Percentiles rank a stretch among this genome's conserved stretches.
phyloP scores from a whole-genome alignment of 2,329 filamentous ascomycete genomes.

The Phyllosticta citribraziliensis region DNA sequence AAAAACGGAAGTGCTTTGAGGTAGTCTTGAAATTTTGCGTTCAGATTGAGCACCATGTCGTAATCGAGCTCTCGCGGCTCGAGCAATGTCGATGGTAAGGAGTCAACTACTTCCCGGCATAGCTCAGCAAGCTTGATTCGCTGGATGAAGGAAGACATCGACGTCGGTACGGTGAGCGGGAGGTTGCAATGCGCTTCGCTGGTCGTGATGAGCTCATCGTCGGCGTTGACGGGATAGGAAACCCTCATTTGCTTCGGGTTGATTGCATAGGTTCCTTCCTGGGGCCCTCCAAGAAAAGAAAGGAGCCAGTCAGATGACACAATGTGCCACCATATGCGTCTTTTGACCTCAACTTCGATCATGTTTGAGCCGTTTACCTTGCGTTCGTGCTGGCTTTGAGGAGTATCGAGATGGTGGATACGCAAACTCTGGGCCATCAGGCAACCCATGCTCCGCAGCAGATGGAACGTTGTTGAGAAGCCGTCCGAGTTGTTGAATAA shows the following conservation, averaged over 20 bases:
- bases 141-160: constrained; percentile 31
- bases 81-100: constrained; percentile 16
- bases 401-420: constrained; percentile 14
- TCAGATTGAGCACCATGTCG: constrained; percentile 25
- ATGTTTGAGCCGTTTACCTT: constrained; percentile 13
- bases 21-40: constrained; percentile 24
- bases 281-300: constrained; percentile 12
- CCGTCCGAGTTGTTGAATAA: constrained; percentile 27
- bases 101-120: constrained; percentile 29
- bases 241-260: constrained; percentile 30
- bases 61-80: constrained; percentile 17
- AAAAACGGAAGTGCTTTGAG: constrained; percentile 24
- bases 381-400: not conserved
- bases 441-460: constrained; percentile 22
- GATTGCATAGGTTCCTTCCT: constrained; percentile 28
- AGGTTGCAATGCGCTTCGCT: not conserved
- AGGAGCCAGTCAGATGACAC: constrained; percentile 26
- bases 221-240: constrained; percentile 26
- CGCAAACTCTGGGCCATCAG: constrained; percentile 17
- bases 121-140: constrained; percentile 16
- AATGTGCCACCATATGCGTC: constrained; percentile 35
- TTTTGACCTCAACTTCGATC: constrained; percentile 24
- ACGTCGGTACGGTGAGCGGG: constrained; percentile 21
- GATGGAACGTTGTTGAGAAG: constrained; percentile 23
- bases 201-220: constrained; percentile 27